Evolutionary conservation across 164 flowering plant genomes (phyloP).

Genomic region (Malania oleifera): DNA sequence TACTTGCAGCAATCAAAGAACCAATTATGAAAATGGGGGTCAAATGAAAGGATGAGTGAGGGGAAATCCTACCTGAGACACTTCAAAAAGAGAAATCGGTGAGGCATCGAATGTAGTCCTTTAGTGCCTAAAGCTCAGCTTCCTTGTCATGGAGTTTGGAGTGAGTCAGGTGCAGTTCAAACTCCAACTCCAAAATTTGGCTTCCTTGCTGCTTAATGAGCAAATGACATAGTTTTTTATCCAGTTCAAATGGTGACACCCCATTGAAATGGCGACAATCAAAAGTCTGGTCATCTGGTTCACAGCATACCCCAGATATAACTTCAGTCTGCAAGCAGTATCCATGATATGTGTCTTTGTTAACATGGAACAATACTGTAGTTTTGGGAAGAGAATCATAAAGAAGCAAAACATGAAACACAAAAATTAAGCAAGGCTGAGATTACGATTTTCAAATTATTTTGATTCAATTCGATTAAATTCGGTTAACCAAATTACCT

Average conservation of each 20-base stretch:
- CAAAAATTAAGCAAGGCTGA: no score
- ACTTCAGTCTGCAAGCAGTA: slow-evolving; percentile 21
- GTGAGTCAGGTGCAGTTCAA: slow-evolving; percentile 38
- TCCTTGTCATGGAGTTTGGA: slow-evolving; percentile 60
- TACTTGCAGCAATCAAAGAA: neutral
- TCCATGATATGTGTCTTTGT: neutral
- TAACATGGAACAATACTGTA: slow-evolving; percentile 10
- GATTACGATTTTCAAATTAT: no score
- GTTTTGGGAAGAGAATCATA: no score
- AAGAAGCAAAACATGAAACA: no score
- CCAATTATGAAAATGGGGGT: neutral
- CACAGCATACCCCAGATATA: slow-evolving; percentile 11
- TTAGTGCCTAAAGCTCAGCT: slow-evolving; percentile 56
- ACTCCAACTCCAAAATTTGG: slow-evolving; percentile 54
- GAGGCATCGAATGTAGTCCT: slow-evolving; percentile 54
- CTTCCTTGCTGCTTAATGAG: slow-evolving; percentile 59
- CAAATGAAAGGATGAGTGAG: neutral
- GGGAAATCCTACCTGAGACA: slow-evolving; percentile 32
- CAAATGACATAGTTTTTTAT: slow-evolving; percentile 46
- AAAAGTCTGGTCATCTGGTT: slow-evolving; percentile 14
- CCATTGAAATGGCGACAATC: slow-evolving; percentile 29
- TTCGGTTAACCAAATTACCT: no score
- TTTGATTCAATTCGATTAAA: no score
- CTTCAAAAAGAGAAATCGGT: slow-evolving; percentile 40
- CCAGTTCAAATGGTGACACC: slow-evolving; percentile 46